These are phyloP conservation scores for Blastocystis sp. DNA, from an alignment of 352 stramenopile species.

Conservation along the genomic window DNA sequence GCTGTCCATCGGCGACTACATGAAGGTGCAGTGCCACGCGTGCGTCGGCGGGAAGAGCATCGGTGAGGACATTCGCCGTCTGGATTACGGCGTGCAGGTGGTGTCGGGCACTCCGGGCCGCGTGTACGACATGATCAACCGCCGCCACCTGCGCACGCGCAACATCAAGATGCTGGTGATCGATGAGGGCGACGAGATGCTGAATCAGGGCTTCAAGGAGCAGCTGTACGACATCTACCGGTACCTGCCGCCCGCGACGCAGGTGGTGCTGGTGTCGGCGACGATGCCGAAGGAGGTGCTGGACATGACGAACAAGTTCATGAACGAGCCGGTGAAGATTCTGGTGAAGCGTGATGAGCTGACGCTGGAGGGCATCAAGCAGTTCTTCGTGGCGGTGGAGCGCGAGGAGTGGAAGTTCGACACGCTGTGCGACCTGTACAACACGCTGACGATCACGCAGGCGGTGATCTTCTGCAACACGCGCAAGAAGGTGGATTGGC, in stretches of 20 bases:
- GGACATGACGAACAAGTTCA: conserved; percentile 93
- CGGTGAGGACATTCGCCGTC: conserved; percentile 87
- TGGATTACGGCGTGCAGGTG: conserved; percentile 89
- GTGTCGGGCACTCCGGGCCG: conserved; percentile 92
- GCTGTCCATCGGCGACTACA: conserved; percentile 89
- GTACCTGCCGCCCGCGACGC: conserved; percentile 73
- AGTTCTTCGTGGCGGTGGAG: conserved; percentile 96
- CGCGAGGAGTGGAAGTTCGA: conserved; percentile 99
- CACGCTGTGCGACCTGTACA: conserved; percentile 94
- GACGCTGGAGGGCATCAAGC: conserved; percentile 93
- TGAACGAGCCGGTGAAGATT: conserved; percentile 93
- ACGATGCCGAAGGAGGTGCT: conserved; percentile 87
- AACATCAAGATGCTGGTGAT: conserved; percentile 90
- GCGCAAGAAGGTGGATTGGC: conserved; percentile 91
- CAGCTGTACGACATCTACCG: conserved; percentile 97
- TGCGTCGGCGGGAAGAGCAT: conserved; percentile 72
- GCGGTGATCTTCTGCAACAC: conserved; percentile 99
- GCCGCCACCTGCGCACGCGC: conserved; percentile 83
- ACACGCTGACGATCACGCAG: conserved; percentile 97
- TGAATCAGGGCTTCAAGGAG: conserved; percentile 94
- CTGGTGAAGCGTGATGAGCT: conserved; percentile 93
- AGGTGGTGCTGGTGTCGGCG: conserved; percentile 88
- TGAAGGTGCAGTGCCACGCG: conserved; percentile 88
- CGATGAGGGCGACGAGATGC: conserved; percentile 96
- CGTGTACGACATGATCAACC: conserved; percentile 93